Evolutionary conservation across 2,329 filamentous ascomycete species (phyloP).

Genomic region (Aspergillus sp.): DNA sequence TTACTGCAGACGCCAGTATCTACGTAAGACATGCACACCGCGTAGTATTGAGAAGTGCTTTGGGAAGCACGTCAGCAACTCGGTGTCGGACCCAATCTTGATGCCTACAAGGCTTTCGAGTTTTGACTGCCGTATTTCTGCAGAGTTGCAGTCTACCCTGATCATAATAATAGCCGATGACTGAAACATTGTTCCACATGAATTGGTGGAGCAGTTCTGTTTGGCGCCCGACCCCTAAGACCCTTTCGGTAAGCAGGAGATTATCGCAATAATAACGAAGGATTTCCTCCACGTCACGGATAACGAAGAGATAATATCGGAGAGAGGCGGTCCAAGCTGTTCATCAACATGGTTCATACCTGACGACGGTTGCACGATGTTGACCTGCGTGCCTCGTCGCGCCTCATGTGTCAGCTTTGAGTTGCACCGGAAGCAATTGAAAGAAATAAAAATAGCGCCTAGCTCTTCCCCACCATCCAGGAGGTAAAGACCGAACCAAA

Average conservation of each 20-base stretch:
- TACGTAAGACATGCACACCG: no score
- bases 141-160: no score
- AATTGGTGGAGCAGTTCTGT: constrained; percentile 2
- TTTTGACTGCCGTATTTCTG: no score
- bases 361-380: not conserved
- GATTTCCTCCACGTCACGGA: not conserved
- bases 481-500: not conserved
- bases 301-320: not conserved
- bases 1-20: not conserved
- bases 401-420: not conserved
- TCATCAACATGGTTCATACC: not conserved
- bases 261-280: constrained; percentile 7
- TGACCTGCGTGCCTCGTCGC: not conserved
- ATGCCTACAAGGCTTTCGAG: no score
- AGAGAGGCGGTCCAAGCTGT: not conserved
- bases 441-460: constrained; percentile 1
- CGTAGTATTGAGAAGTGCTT: no score
- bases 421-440: not conserved
- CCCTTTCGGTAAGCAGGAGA: constrained; percentile 4
- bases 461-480: not conserved
- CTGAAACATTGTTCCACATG: constrained; percentile 2
- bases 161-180: not conserved
- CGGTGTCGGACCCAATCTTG: no score
- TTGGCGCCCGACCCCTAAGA: not conserved
- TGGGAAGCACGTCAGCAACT: no score